These are phyloP conservation scores for Clarireedia paspali DNA, from an alignment of 2,329 filamentous ascomycete genomes.

Conservation along the genomic window DNA sequence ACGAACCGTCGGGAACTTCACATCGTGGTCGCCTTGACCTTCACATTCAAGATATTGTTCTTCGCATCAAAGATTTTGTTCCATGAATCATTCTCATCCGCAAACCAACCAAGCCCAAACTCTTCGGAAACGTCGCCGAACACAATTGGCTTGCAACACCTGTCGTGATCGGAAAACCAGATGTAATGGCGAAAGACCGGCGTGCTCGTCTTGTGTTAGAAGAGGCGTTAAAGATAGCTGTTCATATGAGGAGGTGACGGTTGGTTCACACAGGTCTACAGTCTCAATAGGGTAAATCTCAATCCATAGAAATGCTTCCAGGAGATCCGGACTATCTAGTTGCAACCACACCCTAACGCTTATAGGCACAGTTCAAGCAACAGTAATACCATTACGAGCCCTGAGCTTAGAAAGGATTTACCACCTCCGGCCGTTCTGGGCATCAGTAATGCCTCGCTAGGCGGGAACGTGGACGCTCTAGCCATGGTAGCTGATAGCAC, in stretches of 20 bases:
- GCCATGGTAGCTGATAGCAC: conserved; percentile 4
- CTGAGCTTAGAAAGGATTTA: no score
- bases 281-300: background rate
- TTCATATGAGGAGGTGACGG: conserved; percentile 10
- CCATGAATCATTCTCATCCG: background rate
- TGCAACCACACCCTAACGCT: no score
- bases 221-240: conserved; percentile 8
- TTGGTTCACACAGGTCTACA: background rate
- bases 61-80: no score
- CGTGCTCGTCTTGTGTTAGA: conserved; percentile 9
- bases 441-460: background rate
- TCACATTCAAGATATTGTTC: no score
- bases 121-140: conserved; percentile 12
- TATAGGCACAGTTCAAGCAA: no score
- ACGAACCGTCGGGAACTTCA: no score
- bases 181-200: conserved; percentile 12
- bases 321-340: background rate
- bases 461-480: conserved; percentile 2
- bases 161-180: conserved; percentile 13
- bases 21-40: no score
- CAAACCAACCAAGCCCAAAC: background rate
- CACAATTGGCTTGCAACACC: conserved; percentile 12
- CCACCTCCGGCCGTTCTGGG: background rate
- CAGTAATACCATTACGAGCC: no score
- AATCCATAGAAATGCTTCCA: background rate